Evolutionary conservation across 2,329 filamentous ascomycete genomes (phyloP).

Genomic region (Xylaria arbuscula): DNA sequence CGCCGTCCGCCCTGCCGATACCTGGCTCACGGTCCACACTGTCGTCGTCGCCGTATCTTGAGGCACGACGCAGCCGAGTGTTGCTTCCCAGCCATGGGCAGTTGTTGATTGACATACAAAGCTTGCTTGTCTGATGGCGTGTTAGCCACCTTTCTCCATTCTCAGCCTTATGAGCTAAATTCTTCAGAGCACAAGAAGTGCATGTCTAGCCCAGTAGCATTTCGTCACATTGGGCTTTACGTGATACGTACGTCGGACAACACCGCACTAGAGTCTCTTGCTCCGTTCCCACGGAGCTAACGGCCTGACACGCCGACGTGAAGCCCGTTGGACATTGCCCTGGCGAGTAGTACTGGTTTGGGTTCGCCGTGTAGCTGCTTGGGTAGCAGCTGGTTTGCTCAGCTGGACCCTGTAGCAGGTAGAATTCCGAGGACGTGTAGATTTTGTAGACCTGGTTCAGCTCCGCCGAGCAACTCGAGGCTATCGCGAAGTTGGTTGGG

Average conservation of each 20-base stretch:
- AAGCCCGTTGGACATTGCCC: slow-evolving; percentile 39
- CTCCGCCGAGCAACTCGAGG: slow-evolving; percentile 8
- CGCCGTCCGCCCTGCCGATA: slow-evolving; percentile 19
- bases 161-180: not conserved
- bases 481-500: slow-evolving; percentile 27
- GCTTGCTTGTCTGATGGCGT: slow-evolving; percentile 24
- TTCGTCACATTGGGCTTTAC: not conserved
- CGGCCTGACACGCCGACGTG: slow-evolving; percentile 37
- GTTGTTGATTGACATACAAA: slow-evolving; percentile 27
- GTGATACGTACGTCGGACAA: slow-evolving; percentile 40
- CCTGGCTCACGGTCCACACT: slow-evolving; percentile 29
- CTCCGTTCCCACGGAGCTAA: slow-evolving; percentile 9
- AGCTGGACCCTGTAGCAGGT: slow-evolving; percentile 35
- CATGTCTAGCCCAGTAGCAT: not conserved
- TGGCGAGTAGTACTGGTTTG: slow-evolving; percentile 39
- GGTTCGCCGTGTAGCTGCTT: slow-evolving; percentile 32
- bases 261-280: slow-evolving; percentile 38
- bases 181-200: not conserved
- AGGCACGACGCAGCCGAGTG: slow-evolving; percentile 32
- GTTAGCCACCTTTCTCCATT: slow-evolving; percentile 1
- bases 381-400: slow-evolving; percentile 38
- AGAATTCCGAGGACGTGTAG: slow-evolving; percentile 26
- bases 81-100: slow-evolving; percentile 33
- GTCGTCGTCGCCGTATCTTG: slow-evolving; percentile 2
- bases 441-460: slow-evolving; percentile 25